Evolutionary conservation across 1,139 yeast genomes (phyloP).

Genomic region (Lodderomyces pseudojiufengensis): DNA sequence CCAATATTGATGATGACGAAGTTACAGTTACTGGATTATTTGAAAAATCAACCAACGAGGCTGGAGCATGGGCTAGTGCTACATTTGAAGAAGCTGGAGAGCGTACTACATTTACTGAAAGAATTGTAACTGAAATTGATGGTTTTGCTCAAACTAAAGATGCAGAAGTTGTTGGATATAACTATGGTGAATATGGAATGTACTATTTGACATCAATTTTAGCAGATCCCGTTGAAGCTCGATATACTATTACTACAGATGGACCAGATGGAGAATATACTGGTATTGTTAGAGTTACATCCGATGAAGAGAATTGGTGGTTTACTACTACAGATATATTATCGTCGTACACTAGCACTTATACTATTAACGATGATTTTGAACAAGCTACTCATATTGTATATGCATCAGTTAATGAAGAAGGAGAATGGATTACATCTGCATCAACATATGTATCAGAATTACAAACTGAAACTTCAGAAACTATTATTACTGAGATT

Average conservation of each 20-base stretch:
- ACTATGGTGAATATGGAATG: neutral
- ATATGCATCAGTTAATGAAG: neutral
- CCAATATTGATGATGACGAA: neutral
- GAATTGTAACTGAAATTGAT: neutral
- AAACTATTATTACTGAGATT: neutral
- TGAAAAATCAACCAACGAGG: neutral
- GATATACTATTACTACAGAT: neutral
- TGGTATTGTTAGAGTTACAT: constrained; percentile 1
- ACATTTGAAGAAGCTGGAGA: neutral
- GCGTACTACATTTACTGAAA: constrained; percentile 1
- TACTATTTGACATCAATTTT: neutral
- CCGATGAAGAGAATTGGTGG: constrained; percentile 2
- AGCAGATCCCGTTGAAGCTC: neutral
- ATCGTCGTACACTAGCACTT: neutral
- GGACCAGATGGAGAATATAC: neutral
- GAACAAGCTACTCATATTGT: neutral
- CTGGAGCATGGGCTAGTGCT: neutral
- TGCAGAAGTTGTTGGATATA: constrained; percentile 1
- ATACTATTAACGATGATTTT: neutral
- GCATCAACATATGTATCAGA: neutral
- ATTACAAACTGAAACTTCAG: neutral
- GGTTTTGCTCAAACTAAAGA: neutral
- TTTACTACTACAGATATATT: constrained; percentile 1
- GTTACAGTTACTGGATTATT: neutral
- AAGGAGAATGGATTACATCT: constrained; percentile 1